Base-by-base conservation (phyloP, 2,329 filamentous ascomycete genomes). In the Penicillium sp. region DNA sequence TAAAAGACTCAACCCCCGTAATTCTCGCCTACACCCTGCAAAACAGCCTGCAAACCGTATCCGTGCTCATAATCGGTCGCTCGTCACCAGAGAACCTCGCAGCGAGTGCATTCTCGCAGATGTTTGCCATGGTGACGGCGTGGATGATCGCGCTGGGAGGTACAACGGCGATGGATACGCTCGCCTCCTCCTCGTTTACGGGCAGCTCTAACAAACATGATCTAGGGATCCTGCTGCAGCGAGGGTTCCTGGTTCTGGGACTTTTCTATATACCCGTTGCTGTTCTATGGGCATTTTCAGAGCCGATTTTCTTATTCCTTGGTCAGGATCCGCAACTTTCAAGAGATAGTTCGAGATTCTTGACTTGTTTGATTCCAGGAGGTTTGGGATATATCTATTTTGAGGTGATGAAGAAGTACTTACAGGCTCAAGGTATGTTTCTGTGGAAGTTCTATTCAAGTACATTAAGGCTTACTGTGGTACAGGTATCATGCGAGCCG, bases 91-190 rank as follows among this genome's bases (percentile, higher is more conserved):
- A 94, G 70, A 85, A 90, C 1, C 76, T 96, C 7, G 89, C 91
- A 0, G 89, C 88, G 0, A 87, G 90, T 1, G 90, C 91, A 0
- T 96, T 96, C 66, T 89, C 88, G 2, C 93, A 94, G 77, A 96
- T 96, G 91, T 96, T 96, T 63, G 91, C 91, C 51, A 91, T 93
- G 88, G 86, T 88, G 19, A 91, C 90, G 0, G 91, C 86, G 0
- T 95, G 91, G 90, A 81, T 96, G 35, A 89, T 96, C 55, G 91
- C 87, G 0, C 81, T 96, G 4, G 91, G 91, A 27, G 91, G 91
- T 7, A 92, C 90, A 0, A 96, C 90, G 1, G 91, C 91, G 0
- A 81, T 96, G 40, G 91, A 96, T 70, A 96, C 91, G 0, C 77
- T 96, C 23, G 90, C 89, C 2, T 92, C 89, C 0, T 90, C 87